A percentile compares a stretch with the other conserved stretches of the same genome.
Conservation (phyloP, 192 early-diverging fungal species). For the Podochytrium sp. region DNA sequence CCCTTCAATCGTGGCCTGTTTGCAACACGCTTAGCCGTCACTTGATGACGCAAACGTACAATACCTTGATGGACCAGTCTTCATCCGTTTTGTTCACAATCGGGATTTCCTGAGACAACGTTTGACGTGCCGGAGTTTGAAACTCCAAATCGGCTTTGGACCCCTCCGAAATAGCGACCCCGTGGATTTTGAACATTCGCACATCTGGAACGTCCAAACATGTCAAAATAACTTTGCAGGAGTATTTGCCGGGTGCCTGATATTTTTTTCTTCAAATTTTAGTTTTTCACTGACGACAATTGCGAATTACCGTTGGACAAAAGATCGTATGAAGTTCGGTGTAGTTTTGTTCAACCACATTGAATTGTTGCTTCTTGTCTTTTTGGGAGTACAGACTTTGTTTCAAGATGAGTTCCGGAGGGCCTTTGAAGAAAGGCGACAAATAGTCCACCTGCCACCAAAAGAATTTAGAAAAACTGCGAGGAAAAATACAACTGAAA, state of each 20-base stretch:
- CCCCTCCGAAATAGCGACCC: slow-evolving; percentile 53
- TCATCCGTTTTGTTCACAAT: slow-evolving; percentile 58
- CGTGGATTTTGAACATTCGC: slow-evolving; percentile 49
- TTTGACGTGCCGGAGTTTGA: slow-evolving; percentile 45
- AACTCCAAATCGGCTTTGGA: slow-evolving; percentile 54
- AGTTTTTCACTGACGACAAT: background rate
- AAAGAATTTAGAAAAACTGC: background rate
- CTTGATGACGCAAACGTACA: background rate
- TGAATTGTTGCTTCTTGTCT: slow-evolving; percentile 33
- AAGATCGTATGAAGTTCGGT: slow-evolving; percentile 53
- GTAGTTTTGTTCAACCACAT: slow-evolving; percentile 45
- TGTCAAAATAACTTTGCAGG: slow-evolving; percentile 47
- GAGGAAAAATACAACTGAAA: background rate
- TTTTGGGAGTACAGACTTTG: slow-evolving; percentile 29
- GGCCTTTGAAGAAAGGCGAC: slow-evolving; percentile 49
- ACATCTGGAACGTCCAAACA: slow-evolving; percentile 50
- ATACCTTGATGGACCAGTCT: slow-evolving; percentile 55
- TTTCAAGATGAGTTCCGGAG: slow-evolving; percentile 47
- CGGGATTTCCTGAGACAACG: slow-evolving; percentile 54
- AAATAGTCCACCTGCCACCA: slow-evolving; percentile 49
- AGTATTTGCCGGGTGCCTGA: slow-evolving; percentile 57
- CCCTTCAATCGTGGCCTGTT: slow-evolving; percentile 44
- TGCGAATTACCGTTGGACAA: slow-evolving; percentile 41
- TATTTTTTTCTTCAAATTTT: background rate
- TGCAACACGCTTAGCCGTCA: background rate